Conservation (phyloP, 495 filamentous ascomycete species). For the Darksidea phi region DNA sequence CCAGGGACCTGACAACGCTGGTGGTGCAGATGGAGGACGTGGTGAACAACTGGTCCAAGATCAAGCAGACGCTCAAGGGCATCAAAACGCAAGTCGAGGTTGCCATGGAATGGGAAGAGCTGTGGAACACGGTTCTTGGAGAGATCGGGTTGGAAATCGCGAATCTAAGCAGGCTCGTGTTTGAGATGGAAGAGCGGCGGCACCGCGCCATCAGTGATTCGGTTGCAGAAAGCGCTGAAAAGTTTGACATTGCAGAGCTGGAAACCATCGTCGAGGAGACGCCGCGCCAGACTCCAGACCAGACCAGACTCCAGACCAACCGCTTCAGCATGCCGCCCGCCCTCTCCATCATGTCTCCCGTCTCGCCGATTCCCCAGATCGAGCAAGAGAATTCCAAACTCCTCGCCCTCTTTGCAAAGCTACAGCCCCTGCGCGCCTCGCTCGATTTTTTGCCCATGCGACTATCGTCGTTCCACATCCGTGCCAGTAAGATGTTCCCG, state of each 20-base stretch:
- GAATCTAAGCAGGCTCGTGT: slow-evolving; percentile 74
- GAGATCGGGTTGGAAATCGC: slow-evolving; percentile 92
- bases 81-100: slow-evolving; percentile 90
- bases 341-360: slow-evolving; percentile 58
- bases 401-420: slow-evolving; percentile 83
- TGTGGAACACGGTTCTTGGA: slow-evolving; percentile 89
- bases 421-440: slow-evolving; percentile 90
- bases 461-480: slow-evolving; percentile 74
- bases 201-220: slow-evolving; percentile 62
- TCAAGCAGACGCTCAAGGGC: slow-evolving; percentile 67
- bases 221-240: slow-evolving; percentile 52
- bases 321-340: slow-evolving; percentile 65
- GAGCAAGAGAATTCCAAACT: slow-evolving; percentile 75
- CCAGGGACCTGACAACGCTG: slow-evolving; percentile 65
- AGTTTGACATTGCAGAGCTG: slow-evolving; percentile 81
- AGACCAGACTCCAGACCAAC: slow-evolving; percentile 53
- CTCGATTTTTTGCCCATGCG: slow-evolving; percentile 97
- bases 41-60: slow-evolving; percentile 76
- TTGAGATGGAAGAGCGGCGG: slow-evolving; percentile 93
- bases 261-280: slow-evolving; percentile 89
- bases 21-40: slow-evolving; percentile 86
- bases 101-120: slow-evolving; percentile 97
- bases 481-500: slow-evolving; percentile 75
- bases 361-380: slow-evolving; percentile 53
- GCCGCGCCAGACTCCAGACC: slow-evolving; percentile 56